Conservation (phyloP, 2,329 filamentous ascomycete genomes). For the Pestalotiopsis sp. region DNA sequence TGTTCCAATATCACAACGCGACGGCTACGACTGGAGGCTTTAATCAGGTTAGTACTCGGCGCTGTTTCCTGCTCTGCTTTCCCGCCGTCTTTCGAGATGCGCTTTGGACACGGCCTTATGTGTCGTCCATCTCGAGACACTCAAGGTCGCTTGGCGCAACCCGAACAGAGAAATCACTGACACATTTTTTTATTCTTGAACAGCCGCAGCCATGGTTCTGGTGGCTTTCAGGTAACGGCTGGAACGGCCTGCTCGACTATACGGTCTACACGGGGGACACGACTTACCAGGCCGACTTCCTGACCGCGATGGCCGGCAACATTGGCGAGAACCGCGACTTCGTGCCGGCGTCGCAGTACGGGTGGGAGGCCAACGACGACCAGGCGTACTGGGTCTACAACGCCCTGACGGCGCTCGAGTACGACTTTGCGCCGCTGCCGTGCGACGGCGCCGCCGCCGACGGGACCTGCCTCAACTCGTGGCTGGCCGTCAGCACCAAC, state of each 20-base stretch:
- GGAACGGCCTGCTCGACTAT: constrained; percentile 31
- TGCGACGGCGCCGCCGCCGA: constrained; percentile 33
- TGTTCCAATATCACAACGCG: constrained; percentile 33
- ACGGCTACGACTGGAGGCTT: constrained; percentile 34
- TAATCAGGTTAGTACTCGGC: constrained; percentile 21
- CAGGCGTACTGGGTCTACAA: constrained; percentile 54
- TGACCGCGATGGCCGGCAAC: constrained; percentile 25
- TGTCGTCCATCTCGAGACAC: too few relatives aligned
- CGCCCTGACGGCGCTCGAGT: constrained; percentile 49
- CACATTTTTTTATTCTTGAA: too few relatives aligned
- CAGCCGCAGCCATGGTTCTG: constrained; percentile 34
- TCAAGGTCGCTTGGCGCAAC: too few relatives aligned
- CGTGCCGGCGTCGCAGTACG: constrained; percentile 22
- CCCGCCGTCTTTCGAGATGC: too few relatives aligned
- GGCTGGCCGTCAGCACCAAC: constrained; percentile 52
- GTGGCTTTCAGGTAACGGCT: constrained; percentile 37
- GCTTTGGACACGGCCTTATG: too few relatives aligned
- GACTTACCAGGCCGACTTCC: constrained; percentile 26
- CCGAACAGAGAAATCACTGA: too few relatives aligned
- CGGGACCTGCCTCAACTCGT: constrained; percentile 42
- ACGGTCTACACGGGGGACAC: constrained; percentile 28
- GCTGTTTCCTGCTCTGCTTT: too few relatives aligned
- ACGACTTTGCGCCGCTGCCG: constrained; percentile 38
- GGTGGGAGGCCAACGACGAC: constrained; percentile 47
- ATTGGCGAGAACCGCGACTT: constrained; percentile 28